A percentile compares a stretch with the other conserved stretches of the same genome.
These are phyloP conservation scores for Perilla frutescens DNA, from an alignment of 257 asterid species.

Conservation along the genomic window DNA sequence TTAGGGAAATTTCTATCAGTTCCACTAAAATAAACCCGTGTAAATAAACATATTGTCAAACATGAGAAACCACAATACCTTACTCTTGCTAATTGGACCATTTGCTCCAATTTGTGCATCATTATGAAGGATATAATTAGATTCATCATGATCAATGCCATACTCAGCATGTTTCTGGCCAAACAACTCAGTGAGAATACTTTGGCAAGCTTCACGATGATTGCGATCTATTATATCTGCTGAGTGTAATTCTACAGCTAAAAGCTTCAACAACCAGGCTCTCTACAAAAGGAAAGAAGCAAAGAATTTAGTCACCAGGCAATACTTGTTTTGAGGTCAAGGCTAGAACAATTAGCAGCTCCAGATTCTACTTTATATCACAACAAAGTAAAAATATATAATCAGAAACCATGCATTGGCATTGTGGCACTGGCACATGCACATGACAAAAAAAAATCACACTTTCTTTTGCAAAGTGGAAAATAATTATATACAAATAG, in stretches of 20 bases:
- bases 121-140: slow-evolving; percentile 44
- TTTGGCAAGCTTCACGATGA: slow-evolving; percentile 83
- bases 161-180: slow-evolving; percentile 54
- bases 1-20: slow-evolving; percentile 15
- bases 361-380: not conserved
- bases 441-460: not conserved
- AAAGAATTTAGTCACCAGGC: slow-evolving; percentile 19
- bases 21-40: slow-evolving; percentile 10
- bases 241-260: slow-evolving; percentile 82
- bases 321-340: slow-evolving; percentile 19
- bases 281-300: slow-evolving; percentile 58
- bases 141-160: slow-evolving; percentile 48
- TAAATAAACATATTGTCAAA: slow-evolving; percentile 18
- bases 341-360: slow-evolving; percentile 13
- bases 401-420: slow-evolving; percentile 21
- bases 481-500: not conserved
- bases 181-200: slow-evolving; percentile 75
- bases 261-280: slow-evolving; percentile 96
- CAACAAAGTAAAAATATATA: slow-evolving; percentile 6
- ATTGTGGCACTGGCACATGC: not conserved
- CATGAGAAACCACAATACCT: slow-evolving; percentile 52
- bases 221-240: slow-evolving; percentile 66
- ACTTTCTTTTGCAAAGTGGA: slow-evolving; percentile 3
- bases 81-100: slow-evolving; percentile 61
- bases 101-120: slow-evolving; percentile 46